These are phyloP conservation scores for Daedaleopsis nitida DNA, from an alignment of 768 basidiomycete genomes.

Conservation along the genomic window DNA sequence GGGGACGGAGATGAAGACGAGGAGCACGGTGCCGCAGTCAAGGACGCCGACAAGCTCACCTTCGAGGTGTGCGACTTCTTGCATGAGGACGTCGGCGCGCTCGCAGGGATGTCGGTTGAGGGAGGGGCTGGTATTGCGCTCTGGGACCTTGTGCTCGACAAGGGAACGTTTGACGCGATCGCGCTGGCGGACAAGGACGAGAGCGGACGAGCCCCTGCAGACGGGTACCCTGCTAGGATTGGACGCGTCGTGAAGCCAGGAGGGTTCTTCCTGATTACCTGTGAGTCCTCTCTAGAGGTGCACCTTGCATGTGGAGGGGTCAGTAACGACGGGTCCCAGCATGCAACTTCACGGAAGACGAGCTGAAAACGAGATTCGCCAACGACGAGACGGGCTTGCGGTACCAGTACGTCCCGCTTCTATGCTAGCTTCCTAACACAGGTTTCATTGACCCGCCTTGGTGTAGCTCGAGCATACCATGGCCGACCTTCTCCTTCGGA, in stretches of 20 bases:
- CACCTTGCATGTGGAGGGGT: no score
- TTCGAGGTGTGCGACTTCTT: conserved; percentile 72
- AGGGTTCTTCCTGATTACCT: conserved; percentile 78
- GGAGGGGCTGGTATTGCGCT: conserved; percentile 16
- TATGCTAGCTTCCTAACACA: not conserved
- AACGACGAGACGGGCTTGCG: conserved; percentile 48
- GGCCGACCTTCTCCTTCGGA: conserved; percentile 75
- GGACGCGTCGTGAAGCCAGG: conserved; percentile 60
- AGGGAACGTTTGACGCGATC: conserved; percentile 90
- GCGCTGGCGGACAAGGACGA: conserved; percentile 65
- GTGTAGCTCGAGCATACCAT: conserved; percentile 67
- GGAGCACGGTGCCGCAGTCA: not conserved
- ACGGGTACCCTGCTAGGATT: conserved; percentile 62
- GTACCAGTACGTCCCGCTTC: conserved; percentile 55
- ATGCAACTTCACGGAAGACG: conserved; percentile 85
- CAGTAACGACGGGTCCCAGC: conserved; percentile 30
- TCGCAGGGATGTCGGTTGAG: conserved; percentile 19
- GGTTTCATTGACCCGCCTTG: not conserved
- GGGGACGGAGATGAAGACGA: conserved; percentile 3
- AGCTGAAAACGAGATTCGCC: conserved; percentile 58
- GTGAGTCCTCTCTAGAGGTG: conserved; percentile 44
- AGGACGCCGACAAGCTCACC: conserved; percentile 34
- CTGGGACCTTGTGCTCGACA: conserved; percentile 83
- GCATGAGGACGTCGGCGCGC: conserved; percentile 46
- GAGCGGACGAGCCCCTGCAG: conserved; percentile 51